phyloP scores from a whole-genome alignment of 495 filamentous ascomycete genomes.

The Lophiotrema nucula region DNA sequence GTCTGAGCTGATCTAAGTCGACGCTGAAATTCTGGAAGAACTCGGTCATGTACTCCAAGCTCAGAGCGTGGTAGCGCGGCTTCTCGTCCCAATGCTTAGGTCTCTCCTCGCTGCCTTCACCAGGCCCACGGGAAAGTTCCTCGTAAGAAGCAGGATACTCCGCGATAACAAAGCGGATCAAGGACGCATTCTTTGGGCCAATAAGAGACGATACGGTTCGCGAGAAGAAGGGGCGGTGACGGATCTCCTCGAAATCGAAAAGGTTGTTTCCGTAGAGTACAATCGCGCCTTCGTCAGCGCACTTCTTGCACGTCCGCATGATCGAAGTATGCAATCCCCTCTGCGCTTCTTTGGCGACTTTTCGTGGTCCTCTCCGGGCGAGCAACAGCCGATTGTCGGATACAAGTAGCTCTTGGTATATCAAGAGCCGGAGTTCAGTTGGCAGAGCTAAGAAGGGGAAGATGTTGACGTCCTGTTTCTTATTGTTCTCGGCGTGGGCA shows the following conservation, averaged over 20 bases:
- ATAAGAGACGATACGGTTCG: not conserved
- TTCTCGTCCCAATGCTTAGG: no score
- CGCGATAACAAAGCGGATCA: constrained; percentile 10
- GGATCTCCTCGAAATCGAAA: constrained; percentile 25
- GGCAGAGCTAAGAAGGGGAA: constrained; percentile 25
- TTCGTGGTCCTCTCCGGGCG: constrained; percentile 1
- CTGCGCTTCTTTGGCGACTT: constrained; percentile 10
- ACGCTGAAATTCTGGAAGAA: constrained; percentile 9
- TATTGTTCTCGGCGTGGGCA: not conserved
- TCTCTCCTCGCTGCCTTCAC: not conserved
- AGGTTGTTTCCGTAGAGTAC: constrained; percentile 25
- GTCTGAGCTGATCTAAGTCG: constrained; percentile 2
- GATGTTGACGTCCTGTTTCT: not conserved
- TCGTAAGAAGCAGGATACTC: constrained; percentile 13
- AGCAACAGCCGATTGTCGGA: constrained; percentile 12
- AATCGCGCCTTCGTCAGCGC: not conserved
- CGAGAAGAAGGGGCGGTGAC: constrained; percentile 1
- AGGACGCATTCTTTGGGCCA: not conserved
- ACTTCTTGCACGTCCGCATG: constrained; percentile 7
- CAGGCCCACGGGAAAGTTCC: constrained; percentile 2
- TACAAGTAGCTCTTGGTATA: constrained; percentile 26
- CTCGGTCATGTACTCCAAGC: not conserved
- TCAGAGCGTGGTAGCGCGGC: not conserved
- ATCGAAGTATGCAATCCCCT: constrained; percentile 13
- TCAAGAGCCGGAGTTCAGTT: constrained; percentile 12